Conservation (phyloP, 2,329 filamentous ascomycete species). For the Neofusicoccum sp. region DNA sequence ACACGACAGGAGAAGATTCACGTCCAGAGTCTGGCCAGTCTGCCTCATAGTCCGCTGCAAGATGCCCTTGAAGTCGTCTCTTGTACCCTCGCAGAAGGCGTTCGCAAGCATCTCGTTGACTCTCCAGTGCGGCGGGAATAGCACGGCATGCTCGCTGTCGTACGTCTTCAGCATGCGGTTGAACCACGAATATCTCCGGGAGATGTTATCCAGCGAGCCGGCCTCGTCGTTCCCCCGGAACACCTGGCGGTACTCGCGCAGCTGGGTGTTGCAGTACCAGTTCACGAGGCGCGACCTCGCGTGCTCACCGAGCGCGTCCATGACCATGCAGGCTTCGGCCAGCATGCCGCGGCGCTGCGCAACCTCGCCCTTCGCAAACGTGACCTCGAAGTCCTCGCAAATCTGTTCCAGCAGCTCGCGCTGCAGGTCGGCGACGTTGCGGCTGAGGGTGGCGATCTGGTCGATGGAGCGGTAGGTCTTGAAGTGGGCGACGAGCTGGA, state of each 20-base stretch:
- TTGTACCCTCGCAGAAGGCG: constrained; percentile 91
- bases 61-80: constrained; percentile 94
- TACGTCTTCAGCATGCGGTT: constrained; percentile 93
- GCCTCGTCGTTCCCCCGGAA: constrained; percentile 92
- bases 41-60: constrained; percentile 80
- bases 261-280: constrained; percentile 97
- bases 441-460: constrained; percentile 90
- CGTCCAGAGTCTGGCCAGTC: constrained; percentile 75
- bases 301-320: constrained; percentile 90
- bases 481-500: constrained; percentile 98
- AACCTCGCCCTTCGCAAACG: constrained; percentile 88
- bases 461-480: constrained; percentile 97
- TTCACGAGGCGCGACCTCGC: constrained; percentile 81
- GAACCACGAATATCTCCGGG: constrained; percentile 93
- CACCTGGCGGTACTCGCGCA: constrained; percentile 92
- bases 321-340: constrained; percentile 85
- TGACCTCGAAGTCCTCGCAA: constrained; percentile 98
- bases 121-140: constrained; percentile 87
- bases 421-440: constrained; percentile 92
- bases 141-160: constrained; percentile 85
- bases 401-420: constrained; percentile 92
- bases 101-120: constrained; percentile 89
- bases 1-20: constrained; percentile 84
- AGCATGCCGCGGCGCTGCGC: constrained; percentile 69
- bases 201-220: constrained; percentile 94